Evolutionary conservation across 805 yeast genomes (phyloP).

Genomic region (Yarrowia sp.): DNA sequence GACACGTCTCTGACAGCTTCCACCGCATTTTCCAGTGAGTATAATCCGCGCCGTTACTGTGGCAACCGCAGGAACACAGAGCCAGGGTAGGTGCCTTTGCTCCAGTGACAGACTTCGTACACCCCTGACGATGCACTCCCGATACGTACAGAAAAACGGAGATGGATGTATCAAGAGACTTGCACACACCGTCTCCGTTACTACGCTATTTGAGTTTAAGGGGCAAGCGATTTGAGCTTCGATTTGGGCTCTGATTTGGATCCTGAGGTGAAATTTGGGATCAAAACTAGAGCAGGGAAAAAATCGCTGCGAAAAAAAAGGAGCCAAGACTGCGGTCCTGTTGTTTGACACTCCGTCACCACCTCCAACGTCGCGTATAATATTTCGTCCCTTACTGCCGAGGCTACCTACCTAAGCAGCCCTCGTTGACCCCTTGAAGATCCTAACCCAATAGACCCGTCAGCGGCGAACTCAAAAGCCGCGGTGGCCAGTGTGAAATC

Average conservation of each 20-base stretch:
- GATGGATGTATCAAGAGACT: not conserved
- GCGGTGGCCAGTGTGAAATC: slow-evolving; percentile 32
- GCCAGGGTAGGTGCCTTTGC: no score
- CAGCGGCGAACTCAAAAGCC: slow-evolving; percentile 14
- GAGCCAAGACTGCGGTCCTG: no score
- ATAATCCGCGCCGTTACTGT: not conserved
- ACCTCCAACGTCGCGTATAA: not conserved
- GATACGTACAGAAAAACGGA: no score
- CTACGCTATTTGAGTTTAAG: slow-evolving; percentile 25
- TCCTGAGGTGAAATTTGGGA: no score
- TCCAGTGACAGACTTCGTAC: not conserved
- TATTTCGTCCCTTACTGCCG: not conserved
- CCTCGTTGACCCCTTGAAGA: slow-evolving; percentile 35
- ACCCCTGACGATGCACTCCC: slow-evolving; percentile 2
- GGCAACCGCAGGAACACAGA: no score
- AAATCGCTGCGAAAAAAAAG: no score
- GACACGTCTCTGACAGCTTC: slow-evolving; percentile 22
- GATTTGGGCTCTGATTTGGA: slow-evolving; percentile 11
- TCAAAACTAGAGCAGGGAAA: no score
- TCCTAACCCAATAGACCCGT: slow-evolving; percentile 38
- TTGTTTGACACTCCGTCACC: no score
- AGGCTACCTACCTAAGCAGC: slow-evolving; percentile 15
- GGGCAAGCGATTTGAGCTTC: slow-evolving; percentile 19
- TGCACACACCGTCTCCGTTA: no score
- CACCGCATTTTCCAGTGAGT: slow-evolving; percentile 23